Base-by-base conservation (phyloP, 2,329 filamentous ascomycete species). In the Colletotrichum phormii region DNA sequence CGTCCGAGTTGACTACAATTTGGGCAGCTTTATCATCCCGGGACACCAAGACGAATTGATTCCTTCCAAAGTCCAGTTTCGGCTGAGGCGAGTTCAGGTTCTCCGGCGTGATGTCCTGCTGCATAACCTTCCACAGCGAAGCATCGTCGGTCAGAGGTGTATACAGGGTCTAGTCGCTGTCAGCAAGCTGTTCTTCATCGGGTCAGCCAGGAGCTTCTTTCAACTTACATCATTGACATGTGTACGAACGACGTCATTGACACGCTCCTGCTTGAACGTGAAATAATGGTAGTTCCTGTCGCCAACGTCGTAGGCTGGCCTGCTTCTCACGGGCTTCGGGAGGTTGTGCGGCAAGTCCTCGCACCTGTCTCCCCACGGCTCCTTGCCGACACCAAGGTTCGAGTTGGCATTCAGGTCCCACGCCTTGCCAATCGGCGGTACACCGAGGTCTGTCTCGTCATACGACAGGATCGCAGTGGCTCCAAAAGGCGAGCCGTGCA, bases 1-100 rank as follows among this genome's bases (percentile, higher is more conserved):
- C 61, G 8, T 75, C 67, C 1, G 72, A 71, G n/a, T 76, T 77
- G 61, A 77, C 75, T 8, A 76, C 75, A n/a, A 77, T 77, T 60
- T 77, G 75, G 9, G 75, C 76, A 11, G 68, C 75, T 33, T 75
- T 74, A 9, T 71, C 64, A 12, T 77, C 75, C 57, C 68, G 53
- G 15, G 72, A 74, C 3, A 68, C 64, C n/a, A 77, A 71, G 1
- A 76, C 65, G 4, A 73, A 66, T n/a, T 75, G 75, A 5, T 74
- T 61, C 35, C 59, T 42, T 29, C 70, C 67, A 46, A 75, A 73
- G 54, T 72, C 64, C 51, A 60, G 46, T 42, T 73, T 71, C 4
- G 74, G 61, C 18, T 62, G 18, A 51, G 55, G 46, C 3, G 71
- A 37, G 31, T 74, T 68, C 8, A 73, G 64, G 64, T 71, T 74